Conservation (phyloP, 441 rosid genomes). For the Biscutella laevigata region DNA sequence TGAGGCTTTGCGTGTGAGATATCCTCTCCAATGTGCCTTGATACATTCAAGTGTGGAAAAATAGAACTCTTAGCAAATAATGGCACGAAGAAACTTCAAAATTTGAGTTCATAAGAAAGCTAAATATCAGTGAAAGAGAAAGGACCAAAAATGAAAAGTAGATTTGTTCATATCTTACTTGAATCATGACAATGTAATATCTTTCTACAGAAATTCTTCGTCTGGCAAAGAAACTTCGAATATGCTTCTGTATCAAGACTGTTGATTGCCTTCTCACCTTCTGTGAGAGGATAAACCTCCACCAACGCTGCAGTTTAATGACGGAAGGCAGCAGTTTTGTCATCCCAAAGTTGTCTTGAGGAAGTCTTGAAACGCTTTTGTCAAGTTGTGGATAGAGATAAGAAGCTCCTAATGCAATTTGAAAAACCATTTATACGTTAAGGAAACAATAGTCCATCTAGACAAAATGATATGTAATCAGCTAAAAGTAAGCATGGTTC, state of each 20-base stretch:
- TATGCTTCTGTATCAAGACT: conserved; percentile 45
- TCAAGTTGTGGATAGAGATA: conserved; percentile 13
- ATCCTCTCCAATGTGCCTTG: conserved; percentile 86
- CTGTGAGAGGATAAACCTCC: conserved; percentile 46
- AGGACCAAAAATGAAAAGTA: background rate
- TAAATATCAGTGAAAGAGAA: background rate
- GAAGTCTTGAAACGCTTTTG: conserved; percentile 17
- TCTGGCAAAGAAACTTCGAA: conserved; percentile 57
- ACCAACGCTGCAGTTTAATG: conserved; percentile 71
- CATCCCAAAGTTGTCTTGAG: conserved; percentile 28
- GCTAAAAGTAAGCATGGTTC: background rate
- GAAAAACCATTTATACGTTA: background rate
- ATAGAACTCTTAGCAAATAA: too few relatives aligned
- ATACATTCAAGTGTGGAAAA: background rate
- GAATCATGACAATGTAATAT: conserved; percentile 41
- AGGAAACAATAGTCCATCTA: background rate
- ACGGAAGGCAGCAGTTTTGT: conserved; percentile 27
- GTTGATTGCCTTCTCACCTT: conserved; percentile 45
- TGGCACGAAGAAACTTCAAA: background rate
- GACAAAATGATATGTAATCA: background rate
- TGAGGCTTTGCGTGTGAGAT: conserved; percentile 57
- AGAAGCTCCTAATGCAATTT: conserved; percentile 32
- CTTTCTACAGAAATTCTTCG: conserved; percentile 35
- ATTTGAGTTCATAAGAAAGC: background rate
- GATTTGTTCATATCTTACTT: conserved; percentile 38